These are phyloP conservation scores for Dissoconium aciculare DNA, from an alignment of 2,329 filamentous ascomycete species.

Conservation along the genomic window DNA sequence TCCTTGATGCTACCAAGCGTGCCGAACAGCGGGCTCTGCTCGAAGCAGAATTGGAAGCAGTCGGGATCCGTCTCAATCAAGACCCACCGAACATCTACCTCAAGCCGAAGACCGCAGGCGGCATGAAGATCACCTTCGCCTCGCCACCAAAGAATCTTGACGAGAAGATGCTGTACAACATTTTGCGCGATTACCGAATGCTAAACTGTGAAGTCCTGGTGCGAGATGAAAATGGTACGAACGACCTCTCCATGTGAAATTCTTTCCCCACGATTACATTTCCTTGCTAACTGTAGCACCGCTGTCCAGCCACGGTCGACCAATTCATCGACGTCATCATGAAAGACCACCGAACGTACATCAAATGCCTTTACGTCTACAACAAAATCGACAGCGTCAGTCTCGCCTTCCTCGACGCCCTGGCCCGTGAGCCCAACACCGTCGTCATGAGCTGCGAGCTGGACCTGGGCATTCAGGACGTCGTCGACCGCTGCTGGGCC, in stretches of 20 bases:
- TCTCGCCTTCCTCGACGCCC: slow-evolving; percentile 78
- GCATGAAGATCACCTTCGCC: slow-evolving; percentile 97
- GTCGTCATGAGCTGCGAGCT: slow-evolving; percentile 97
- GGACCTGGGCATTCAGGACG: slow-evolving; percentile 81
- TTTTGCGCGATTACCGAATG: slow-evolving; percentile 95
- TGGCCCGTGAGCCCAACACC: slow-evolving; percentile 85
- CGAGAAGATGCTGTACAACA: slow-evolving; percentile 97
- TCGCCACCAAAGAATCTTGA: slow-evolving; percentile 78
- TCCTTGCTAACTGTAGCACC: slow-evolving; percentile 5
- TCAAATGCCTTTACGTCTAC: slow-evolving; percentile 88
- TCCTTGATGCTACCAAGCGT: slow-evolving; percentile 90
- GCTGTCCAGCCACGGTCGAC: slow-evolving; percentile 61
- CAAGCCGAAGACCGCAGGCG: slow-evolving; percentile 86
- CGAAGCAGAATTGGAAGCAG: slow-evolving; percentile 84
- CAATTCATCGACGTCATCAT: slow-evolving; percentile 99
- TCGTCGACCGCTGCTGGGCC: slow-evolving; percentile 89
- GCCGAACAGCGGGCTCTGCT: slow-evolving; percentile 81
- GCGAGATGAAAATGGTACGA: slow-evolving; percentile 68
- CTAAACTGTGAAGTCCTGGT: slow-evolving; percentile 94
- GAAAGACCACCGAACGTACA: slow-evolving; percentile 98
- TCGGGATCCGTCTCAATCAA: slow-evolving; percentile 84
- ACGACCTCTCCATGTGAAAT: not conserved
- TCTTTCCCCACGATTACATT: not conserved
- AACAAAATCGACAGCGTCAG: slow-evolving; percentile 98
- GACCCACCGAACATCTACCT: slow-evolving; percentile 97